Conservation (phyloP, 2,329 filamentous ascomycete species). For the Colletotrichum sp. region DNA sequence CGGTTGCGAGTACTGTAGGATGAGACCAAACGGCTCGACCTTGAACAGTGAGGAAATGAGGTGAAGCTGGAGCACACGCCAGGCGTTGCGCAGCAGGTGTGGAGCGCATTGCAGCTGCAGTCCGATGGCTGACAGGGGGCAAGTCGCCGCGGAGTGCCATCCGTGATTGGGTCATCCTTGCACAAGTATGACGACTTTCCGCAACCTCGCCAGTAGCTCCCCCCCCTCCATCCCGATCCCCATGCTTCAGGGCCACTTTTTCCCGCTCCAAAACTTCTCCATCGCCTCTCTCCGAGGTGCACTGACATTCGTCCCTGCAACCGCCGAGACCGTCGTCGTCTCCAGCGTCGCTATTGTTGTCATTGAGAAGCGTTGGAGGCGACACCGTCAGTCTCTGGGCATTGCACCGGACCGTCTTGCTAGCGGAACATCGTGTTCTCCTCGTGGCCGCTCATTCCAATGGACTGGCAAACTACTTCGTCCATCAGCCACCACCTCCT, state of each 20-base stretch:
- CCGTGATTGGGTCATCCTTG: slow-evolving; percentile 19
- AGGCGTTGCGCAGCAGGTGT: slow-evolving; percentile 10
- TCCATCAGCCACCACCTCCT: not conserved
- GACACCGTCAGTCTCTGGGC: not conserved
- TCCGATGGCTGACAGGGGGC: slow-evolving; percentile 15
- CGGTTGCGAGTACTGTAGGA: not conserved
- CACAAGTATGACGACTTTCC: slow-evolving; percentile 14
- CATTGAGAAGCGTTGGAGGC: not conserved
- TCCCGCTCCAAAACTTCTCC: slow-evolving; percentile 10
- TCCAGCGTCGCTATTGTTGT: not conserved
- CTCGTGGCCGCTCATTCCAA: not conserved
- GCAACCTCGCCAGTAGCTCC: not conserved
- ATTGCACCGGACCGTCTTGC: not conserved
- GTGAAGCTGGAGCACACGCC: slow-evolving; percentile 6
- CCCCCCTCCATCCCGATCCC: not conserved
- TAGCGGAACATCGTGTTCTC: not conserved
- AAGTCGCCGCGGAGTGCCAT: not conserved
- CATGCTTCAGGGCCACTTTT: slow-evolving; percentile 6
- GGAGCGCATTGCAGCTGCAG: slow-evolving; percentile 8
- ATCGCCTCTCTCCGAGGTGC: not conserved
- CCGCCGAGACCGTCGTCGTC: not conserved
- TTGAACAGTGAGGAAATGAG: not conserved
- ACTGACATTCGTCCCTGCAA: not conserved
- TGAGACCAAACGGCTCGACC: not conserved
- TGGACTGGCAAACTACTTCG: not conserved